Conservation (phyloP, 1,284 basidiomycete genomes). For the Singerocomus rubriflavus region DNA sequence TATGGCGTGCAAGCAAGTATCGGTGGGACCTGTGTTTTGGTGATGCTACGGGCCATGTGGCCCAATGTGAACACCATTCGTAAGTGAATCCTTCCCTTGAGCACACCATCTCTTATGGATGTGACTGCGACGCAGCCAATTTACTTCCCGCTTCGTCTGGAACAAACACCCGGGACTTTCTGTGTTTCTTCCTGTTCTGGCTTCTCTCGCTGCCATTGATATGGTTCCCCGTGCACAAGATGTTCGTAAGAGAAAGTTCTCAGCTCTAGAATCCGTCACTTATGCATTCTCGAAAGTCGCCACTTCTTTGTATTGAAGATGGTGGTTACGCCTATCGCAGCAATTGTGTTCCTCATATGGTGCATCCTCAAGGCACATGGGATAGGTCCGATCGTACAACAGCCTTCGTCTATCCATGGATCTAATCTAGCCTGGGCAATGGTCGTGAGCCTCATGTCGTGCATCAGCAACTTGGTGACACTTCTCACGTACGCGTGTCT, state of each 20-base stretch:
- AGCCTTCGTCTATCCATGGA: conserved; percentile 65
- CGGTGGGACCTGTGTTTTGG: conserved; percentile 73
- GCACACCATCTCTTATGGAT: conserved; percentile 7
- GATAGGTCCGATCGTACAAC: conserved; percentile 75
- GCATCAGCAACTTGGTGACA: conserved; percentile 79
- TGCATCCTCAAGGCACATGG: conserved; percentile 77
- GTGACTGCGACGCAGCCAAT: conserved; percentile 22
- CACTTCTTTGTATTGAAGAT: conserved; percentile 83
- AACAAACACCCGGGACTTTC: conserved; percentile 65
- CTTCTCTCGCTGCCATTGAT: conserved; percentile 76
- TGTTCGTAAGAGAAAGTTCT: conserved; percentile 43
- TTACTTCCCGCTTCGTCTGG: conserved; percentile 65
- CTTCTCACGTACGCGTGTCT: conserved; percentile 53
- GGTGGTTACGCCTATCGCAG: conserved; percentile 68
- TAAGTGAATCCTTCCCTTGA: conserved; percentile 33
- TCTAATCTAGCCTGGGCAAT: conserved; percentile 77
- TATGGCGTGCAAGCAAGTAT: conserved; percentile 82
- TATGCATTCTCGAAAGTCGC: conserved; percentile 43
- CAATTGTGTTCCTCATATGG: conserved; percentile 81
- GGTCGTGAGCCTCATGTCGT: conserved; percentile 73
- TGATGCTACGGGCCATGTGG: conserved; percentile 73
- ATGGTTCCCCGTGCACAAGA: conserved; percentile 79
- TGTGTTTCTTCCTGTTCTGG: conserved; percentile 89
- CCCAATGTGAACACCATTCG: conserved; percentile 69
- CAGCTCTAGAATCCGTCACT: conserved; percentile 8